These are phyloP conservation scores for Fragosphaeria purpurea DNA, from an alignment of 2,329 filamentous ascomycete genomes.

Conservation along the genomic window DNA sequence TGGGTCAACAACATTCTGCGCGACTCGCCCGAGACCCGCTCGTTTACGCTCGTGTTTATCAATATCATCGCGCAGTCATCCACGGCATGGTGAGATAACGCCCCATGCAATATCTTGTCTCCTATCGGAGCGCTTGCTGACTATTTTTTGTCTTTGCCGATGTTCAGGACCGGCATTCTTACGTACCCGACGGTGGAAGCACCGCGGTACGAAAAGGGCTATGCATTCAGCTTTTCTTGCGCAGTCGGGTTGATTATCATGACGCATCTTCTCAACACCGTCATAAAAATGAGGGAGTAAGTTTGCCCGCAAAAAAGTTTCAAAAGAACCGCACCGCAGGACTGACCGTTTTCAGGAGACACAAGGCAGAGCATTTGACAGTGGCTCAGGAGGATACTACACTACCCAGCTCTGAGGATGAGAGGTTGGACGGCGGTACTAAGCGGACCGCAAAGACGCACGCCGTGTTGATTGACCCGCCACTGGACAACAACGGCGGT, in stretches of 20 bases:
- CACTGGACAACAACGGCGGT: no score
- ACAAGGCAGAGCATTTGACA: no score
- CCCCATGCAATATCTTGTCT: no score
- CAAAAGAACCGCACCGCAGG: no score
- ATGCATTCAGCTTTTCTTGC: slow-evolving; percentile 1
- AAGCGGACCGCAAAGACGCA: no score
- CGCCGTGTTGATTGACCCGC: no score
- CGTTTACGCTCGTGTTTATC: slow-evolving; percentile 24
- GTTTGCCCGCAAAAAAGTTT: no score
- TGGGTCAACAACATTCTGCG: slow-evolving; percentile 44
- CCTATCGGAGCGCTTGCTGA: not conserved
- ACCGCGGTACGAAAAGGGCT: slow-evolving; percentile 1
- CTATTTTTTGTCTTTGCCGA: not conserved
- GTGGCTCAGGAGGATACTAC: no score
- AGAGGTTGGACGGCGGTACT: no score
- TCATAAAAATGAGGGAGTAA: not conserved
- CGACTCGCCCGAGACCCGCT: slow-evolving; percentile 34
- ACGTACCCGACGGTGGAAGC: slow-evolving; percentile 3
- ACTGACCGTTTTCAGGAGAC: no score
- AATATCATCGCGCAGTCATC: slow-evolving; percentile 43
- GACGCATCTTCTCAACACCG: not conserved
- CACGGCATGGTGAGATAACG: slow-evolving; percentile 34
- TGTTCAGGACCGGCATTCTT: slow-evolving; percentile 2
- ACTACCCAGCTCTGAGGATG: no score
- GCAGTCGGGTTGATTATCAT: not conserved